Percentiles rank a stretch among this genome's conserved stretches.
Evolutionary conservation across 768 basidiomycete species (phyloP).

Genomic region (Porphyrellus cyaneotinctus): DNA sequence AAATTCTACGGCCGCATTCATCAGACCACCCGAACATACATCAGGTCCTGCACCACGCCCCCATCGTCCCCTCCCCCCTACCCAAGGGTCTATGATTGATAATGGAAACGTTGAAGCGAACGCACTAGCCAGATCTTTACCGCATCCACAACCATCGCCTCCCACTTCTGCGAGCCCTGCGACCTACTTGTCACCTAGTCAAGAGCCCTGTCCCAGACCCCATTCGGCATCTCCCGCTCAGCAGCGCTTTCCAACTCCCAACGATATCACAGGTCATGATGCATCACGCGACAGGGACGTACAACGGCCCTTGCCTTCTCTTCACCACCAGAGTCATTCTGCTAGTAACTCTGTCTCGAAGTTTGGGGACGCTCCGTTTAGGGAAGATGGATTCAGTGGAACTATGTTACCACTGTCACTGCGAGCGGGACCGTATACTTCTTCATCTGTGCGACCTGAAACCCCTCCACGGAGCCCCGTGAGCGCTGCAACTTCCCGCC

Average conservation of each 20-base stretch:
- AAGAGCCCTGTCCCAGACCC: constrained; percentile 60
- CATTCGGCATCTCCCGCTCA: constrained; percentile 49
- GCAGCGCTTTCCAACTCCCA: constrained; percentile 25
- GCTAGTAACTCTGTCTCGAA: constrained; percentile 25
- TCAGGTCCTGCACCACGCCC: constrained; percentile 19
- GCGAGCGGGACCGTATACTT: constrained; percentile 26
- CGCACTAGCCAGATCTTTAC: constrained; percentile 16
- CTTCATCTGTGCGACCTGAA: constrained; percentile 33
- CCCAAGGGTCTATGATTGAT: constrained; percentile 22
- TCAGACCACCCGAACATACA: constrained; percentile 18
- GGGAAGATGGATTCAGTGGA: constrained; percentile 27
- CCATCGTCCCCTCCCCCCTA: constrained; percentile 30
- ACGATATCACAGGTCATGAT: constrained; percentile 18
- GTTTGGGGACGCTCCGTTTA: constrained; percentile 30
- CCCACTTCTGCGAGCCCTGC: constrained; percentile 16
- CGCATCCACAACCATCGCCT: constrained; percentile 26
- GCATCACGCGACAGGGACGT: constrained; percentile 26
- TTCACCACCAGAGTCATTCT: constrained; percentile 28
- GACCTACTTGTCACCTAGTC: constrained; percentile 40
- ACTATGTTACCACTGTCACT: constrained; percentile 23
- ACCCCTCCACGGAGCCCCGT: constrained; percentile 63
- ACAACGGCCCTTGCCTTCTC: constrained; percentile 24
- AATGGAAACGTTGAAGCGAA: constrained; percentile 17
- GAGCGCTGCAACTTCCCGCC: constrained; percentile 46
- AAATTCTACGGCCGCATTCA: constrained; percentile 9